phyloP scores from a whole-genome alignment of 208 protist species.

The Jaenimonas drosophilae region DNA sequence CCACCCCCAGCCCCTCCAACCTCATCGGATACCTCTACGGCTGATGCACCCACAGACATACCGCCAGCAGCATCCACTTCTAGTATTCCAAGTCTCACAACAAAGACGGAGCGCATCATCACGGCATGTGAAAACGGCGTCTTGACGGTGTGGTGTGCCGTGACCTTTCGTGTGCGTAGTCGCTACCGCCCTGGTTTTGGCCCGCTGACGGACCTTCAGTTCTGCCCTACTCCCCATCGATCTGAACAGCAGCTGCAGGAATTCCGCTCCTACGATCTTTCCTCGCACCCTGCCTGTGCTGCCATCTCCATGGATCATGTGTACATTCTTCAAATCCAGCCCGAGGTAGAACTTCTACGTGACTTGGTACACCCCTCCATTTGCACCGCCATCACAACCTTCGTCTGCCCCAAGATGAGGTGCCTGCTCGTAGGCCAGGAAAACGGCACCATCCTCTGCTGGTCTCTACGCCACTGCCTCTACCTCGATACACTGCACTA shows the following conservation, averaged over 20 bases:
- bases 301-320: constrained; percentile 21
- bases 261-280: neutral
- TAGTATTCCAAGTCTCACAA: too few species aligned
- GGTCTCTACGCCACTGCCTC: constrained; percentile 9
- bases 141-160: neutral
- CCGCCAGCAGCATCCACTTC: too few species aligned
- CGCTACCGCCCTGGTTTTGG: neutral
- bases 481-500: constrained; percentile 33
- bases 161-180: neutral
- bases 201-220: constrained; percentile 1
- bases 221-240: constrained; percentile 7
- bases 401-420: neutral
- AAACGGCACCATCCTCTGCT: constrained; percentile 23
- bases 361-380: constrained; percentile 5
- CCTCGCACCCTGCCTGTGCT: constrained; percentile 14
- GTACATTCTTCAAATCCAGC: constrained; percentile 8
- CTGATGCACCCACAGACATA: too few species aligned
- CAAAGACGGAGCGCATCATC: neutral
- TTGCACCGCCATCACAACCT: constrained; percentile 3
- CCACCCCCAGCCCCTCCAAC: too few species aligned
- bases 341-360: constrained; percentile 4
- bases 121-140: constrained; percentile 3
- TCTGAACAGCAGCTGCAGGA: neutral
- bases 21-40: too few species aligned
- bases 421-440: constrained; percentile 28